Conservation (phyloP, 371 early-diverging fungal species). For the Mucor mucedo region DNA sequence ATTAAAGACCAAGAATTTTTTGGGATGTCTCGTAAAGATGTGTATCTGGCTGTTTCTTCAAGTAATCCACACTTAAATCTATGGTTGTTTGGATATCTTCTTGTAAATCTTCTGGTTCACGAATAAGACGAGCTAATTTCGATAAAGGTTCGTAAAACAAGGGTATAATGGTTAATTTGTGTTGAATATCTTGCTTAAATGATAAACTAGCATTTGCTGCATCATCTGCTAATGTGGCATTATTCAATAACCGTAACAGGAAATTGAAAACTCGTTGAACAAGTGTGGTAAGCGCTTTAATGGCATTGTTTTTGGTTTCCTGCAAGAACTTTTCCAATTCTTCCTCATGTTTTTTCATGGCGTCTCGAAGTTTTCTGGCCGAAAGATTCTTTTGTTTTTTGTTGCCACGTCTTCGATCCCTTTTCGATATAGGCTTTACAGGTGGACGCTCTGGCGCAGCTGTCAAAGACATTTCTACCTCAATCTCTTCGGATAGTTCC, state of each 20-base stretch:
- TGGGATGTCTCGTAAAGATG: conserved; percentile 7
- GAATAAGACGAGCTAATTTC: conserved; percentile 19
- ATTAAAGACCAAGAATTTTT: conserved; percentile 10
- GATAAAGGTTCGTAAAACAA: conserved; percentile 35
- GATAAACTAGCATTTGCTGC: conserved; percentile 7
- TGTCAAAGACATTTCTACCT: conserved; percentile 12
- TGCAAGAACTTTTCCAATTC: conserved; percentile 24
- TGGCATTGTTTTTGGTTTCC: conserved; percentile 7
- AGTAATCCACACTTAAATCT: conserved; percentile 18
- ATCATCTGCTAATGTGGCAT: neutral
- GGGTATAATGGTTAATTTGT: conserved; percentile 16
- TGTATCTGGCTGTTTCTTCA: conserved; percentile 16
- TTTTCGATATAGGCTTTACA: conserved; percentile 2
- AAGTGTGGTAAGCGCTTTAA: conserved; percentile 25
- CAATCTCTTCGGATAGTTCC: conserved; percentile 33
- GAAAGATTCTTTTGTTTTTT: conserved; percentile 8
- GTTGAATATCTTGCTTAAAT: conserved; percentile 24
- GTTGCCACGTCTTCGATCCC: neutral
- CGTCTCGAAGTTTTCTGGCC: neutral
- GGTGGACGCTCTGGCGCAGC: neutral
- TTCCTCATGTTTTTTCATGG: conserved; percentile 20
- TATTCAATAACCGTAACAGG: conserved; percentile 17
- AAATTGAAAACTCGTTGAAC: conserved; percentile 32
- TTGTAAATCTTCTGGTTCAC: conserved; percentile 23
- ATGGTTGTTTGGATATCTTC: conserved; percentile 29